Evolutionary conservation across 768 basidiomycete species (phyloP), one percentile per base, ranked within the genome.

Genomic region (Psilocybe subaeruginosa): DNA sequence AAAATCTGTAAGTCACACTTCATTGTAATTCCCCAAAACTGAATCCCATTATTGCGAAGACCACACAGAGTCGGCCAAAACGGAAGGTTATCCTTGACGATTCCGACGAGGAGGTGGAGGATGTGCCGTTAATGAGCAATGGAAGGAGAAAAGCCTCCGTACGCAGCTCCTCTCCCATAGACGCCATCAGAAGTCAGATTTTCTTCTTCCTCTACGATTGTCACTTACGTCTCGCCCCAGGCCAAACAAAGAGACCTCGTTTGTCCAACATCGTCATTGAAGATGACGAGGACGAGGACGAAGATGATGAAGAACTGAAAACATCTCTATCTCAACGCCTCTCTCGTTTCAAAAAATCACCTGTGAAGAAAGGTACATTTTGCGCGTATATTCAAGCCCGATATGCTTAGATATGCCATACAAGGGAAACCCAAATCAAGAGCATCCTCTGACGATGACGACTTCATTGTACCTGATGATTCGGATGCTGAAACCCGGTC

Each of bases 71-170:
- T 2, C 76, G 79, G 23, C 75, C 74, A 48, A 92, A 92, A 73
- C 88, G 91, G 41, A 93, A 92, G 73, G 80, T 87, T 17, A 71
- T 89, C 23, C 66, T 87, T 23, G 83, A 82, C 8, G 91, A 91
- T 64, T 92, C 90, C 1, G 91, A 93, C 58, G 87, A 89, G n/a
- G 88, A 89, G 49, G 87, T 89, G n/a, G 88, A 89, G 49, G 65
- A 71, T 64, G 59, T 73, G n/a, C 63, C 70, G 19, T 60, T 52
- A 37, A 61, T 62, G 53, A 64, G 46, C 3, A 65, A 54, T 6
- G 64, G 59, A 31, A 56, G 62, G 59, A 70, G 63, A 64, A 74
- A 68, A 59, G 64, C 65, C 63, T 63, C 58, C 64, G 72, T 64
- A 54, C 71, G 63, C 60, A 70, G 52, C 67, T 80, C 82, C 12